These are phyloP conservation scores for Conticribra weissflogii DNA, from an alignment of 108 stramenopile genomes.

Conservation along the genomic window DNA sequence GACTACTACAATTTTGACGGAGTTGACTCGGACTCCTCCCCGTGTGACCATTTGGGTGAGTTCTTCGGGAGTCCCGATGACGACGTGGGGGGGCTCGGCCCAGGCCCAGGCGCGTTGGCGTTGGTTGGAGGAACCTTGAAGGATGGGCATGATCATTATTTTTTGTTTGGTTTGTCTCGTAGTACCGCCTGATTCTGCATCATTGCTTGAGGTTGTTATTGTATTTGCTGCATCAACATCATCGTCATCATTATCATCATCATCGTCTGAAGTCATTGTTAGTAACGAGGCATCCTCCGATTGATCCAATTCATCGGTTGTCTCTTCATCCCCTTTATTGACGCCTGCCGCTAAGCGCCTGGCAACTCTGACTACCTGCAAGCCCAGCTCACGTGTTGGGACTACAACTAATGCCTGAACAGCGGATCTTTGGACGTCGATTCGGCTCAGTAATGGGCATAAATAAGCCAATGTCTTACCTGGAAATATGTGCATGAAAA, in stretches of 20 bases:
- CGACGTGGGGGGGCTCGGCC: slow-evolving; percentile 77
- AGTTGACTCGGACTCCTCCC: slow-evolving; percentile 74
- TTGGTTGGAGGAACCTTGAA: slow-evolving; percentile 85
- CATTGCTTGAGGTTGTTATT: slow-evolving; percentile 8
- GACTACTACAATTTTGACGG: slow-evolving; percentile 84
- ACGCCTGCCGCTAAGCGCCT: slow-evolving; percentile 59
- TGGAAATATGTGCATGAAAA: no score
- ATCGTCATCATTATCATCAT: not conserved
- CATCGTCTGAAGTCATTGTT: no score
- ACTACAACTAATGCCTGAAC: slow-evolving; percentile 87
- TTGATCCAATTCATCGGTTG: no score
- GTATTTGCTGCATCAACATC: not conserved
- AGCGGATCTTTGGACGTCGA: slow-evolving; percentile 55
- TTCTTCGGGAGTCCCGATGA: slow-evolving; percentile 68
- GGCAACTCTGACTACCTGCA: slow-evolving; percentile 86
- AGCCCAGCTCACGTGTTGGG: slow-evolving; percentile 93
- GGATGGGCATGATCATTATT: slow-evolving; percentile 91
- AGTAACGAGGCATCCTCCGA: no score
- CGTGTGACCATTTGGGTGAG: slow-evolving; percentile 74
- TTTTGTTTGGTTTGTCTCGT: slow-evolving; percentile 23
- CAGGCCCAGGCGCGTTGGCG: slow-evolving; percentile 93
- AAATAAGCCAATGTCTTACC: slow-evolving; percentile 84
- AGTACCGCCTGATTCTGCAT: no score
- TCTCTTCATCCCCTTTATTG: slow-evolving; percentile 9
- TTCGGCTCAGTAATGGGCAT: slow-evolving; percentile 60